These are phyloP conservation scores for Erysimum pusillum DNA, from an alignment of 441 rosid species.

Conservation along the genomic window DNA sequence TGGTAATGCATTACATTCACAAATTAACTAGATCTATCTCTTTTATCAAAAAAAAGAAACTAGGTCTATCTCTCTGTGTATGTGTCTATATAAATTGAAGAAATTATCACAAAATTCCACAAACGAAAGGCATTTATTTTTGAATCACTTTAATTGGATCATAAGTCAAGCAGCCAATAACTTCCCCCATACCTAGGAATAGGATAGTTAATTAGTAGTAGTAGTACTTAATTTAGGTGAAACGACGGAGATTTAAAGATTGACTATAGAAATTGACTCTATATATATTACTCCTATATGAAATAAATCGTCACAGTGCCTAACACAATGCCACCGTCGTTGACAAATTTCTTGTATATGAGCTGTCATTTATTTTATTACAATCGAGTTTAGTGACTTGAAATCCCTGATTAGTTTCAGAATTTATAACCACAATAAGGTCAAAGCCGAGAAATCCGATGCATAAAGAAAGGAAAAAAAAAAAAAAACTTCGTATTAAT, in stretches of 20 bases:
- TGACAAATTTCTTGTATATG: slow-evolving; percentile 27
- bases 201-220: slow-evolving; percentile 13
- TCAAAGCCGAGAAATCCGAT: background rate
- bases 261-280: background rate
- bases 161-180: slow-evolving; percentile 36
- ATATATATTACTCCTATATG: slow-evolving; percentile 9
- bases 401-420: slow-evolving; percentile 5
- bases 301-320: slow-evolving; percentile 9
- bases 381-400: background rate
- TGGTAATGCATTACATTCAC: background rate
- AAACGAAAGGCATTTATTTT: slow-evolving; percentile 11
- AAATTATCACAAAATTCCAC: slow-evolving; percentile 5
- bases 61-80: background rate
- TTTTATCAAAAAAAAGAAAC: too few relatives aligned
- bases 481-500: background rate
- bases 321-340: slow-evolving; percentile 42
- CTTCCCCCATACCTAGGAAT: slow-evolving; percentile 30
- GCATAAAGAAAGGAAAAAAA: background rate
- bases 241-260: background rate
- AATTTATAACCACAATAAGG: background rate
- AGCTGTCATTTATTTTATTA: background rate
- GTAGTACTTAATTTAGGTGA: slow-evolving; percentile 20
- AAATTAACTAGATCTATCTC: background rate
- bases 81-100: background rate
- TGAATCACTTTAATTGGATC: background rate